Percentiles rank a stretch among this genome's conserved stretches.
These are phyloP conservation scores for Madurella mycetomatis DNA, from an alignment of 2,329 filamentous ascomycete species.

Conservation along the genomic window DNA sequence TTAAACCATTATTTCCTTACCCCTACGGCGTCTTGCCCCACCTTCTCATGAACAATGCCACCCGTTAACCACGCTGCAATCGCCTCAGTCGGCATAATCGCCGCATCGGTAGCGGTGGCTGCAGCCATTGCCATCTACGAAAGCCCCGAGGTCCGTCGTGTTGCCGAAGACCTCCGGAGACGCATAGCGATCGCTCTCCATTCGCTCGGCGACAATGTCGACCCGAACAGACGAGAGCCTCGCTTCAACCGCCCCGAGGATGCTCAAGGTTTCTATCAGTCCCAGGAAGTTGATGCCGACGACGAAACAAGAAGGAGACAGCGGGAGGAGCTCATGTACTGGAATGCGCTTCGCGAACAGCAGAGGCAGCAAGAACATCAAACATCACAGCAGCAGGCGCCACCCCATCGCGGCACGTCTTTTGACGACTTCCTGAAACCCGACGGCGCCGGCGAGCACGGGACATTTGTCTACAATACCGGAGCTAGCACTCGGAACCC, in stretches of 20 bases:
- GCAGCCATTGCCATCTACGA: constrained; percentile 60
- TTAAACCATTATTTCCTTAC: neutral
- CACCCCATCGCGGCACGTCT: constrained; percentile 33
- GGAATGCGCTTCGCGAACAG: constrained; percentile 54
- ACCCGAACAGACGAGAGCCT: constrained; percentile 45
- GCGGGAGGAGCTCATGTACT: constrained; percentile 61
- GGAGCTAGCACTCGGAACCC: constrained; percentile 42
- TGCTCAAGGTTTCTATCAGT: constrained; percentile 58
- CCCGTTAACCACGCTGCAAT: constrained; percentile 51
- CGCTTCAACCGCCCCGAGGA: constrained; percentile 63
- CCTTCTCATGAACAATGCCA: constrained; percentile 40
- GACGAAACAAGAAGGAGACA: constrained; percentile 58
- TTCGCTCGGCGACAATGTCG: constrained; percentile 54
- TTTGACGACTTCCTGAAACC: constrained; percentile 58
- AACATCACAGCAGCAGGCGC: constrained; percentile 16
- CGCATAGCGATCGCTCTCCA: constrained; percentile 58
- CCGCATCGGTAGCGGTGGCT: constrained; percentile 53
- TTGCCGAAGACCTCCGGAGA: constrained; percentile 57
- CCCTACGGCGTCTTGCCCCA: neutral
- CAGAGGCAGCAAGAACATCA: constrained; percentile 38
- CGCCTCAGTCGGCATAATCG: constrained; percentile 55
- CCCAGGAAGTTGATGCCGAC: constrained; percentile 55
- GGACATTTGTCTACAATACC: constrained; percentile 55
- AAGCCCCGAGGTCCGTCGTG: constrained; percentile 58
- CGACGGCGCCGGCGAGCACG: constrained; percentile 48